Base-by-base conservation (phyloP, 176 grass and related monocot species). In the Leersia perrieri region DNA sequence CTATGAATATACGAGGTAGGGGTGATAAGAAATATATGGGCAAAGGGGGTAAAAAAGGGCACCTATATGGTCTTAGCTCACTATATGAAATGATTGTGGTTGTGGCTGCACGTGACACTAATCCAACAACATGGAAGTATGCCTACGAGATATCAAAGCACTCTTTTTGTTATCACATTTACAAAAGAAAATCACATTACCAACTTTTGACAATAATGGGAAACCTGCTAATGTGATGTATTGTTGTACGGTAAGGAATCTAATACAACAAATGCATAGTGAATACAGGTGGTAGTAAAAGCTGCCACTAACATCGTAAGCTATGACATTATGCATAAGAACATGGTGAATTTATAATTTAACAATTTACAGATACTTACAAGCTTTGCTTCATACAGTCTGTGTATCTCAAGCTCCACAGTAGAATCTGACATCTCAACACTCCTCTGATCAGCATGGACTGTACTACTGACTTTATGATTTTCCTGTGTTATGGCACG, bases 401-500 rank as follows among this genome's bases (percentile, higher is more conserved):
- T 84, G 31, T 84, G 84, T 66, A 86, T 91, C 53, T 88, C 86
- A 44, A 83, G 80, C 75, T 92, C 90, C 40, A 88, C 58, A 2
- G 86, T 89, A 42, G 86, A 92, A 53, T 98, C 92, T 29, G 86
- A 87, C 65, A 81, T 76, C 28, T 42, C 85, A 86, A 89, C 44
- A 44, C 83, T 83, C 71, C 80, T 82, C 81, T 87, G 63, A 58
- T 92, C 80, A 47, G 66, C 78, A 83, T 76, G 74, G 57, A 66
- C 58, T 40, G 76, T 77, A 87, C 63, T 88, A 33, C 66, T 49
- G 33, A 27, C 74, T 78, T 83, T 77, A 45, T 81, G 81, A 78
- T 78, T 87, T 47, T 75, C 71, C 28, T 89, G 80, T 42, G 61
- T 80, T 64, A 86, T 26, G 7, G 58, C 39, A 83, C 70, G 77